Base-by-base conservation (phyloP, 495 filamentous ascomycete genomes). In the Chaetomidium leptoderma region DNA sequence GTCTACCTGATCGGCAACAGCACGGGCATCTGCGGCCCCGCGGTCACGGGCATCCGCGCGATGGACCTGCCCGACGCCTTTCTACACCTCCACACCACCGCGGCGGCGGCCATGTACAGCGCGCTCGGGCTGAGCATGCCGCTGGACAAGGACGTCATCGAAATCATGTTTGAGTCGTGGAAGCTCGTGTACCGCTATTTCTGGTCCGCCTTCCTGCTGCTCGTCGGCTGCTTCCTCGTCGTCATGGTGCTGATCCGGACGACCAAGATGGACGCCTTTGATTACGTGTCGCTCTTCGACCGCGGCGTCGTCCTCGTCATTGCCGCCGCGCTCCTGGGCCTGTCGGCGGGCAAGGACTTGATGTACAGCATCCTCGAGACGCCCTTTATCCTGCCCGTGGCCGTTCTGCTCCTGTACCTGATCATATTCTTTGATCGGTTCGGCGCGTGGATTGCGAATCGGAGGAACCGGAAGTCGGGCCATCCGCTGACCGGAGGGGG, bases 141-240 rank as follows among this genome's bases (percentile, higher is more conserved):
- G 0, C 11, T 57, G 1, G 45, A 65, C 39, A 19, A 42, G 13
- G 48, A 59, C 24, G 33, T 55, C 37, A 45, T 65, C 40, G 11
- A 13, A 4, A 35, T 57, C 48, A 62, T 62, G 59, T 40, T 65
- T 43, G 56, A 65, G 29, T 62, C 59, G 27, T 65, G 63, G 63
- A 62, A 62, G 51, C 59, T 65, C 16, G 47, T 65, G 8, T 65
- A 65, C 44, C 59, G 58, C 24, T 65, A 65, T 39, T 65, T 65
- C 42, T 65, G 63, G 63, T 19, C 30, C 5, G 54, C 63, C 14
- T 62, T 59, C 21, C 16, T 61, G 14, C 23, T 62, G 0, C 52
- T 65, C 16, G 44, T 62, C 36, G 47, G n/a, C 10, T 65, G 59
- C 48, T 65, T 62, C 53, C 56, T 62, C 19, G 43, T 59, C 24